These are phyloP conservation scores for Rasamsonia emersonii DNA, from an alignment of 2,329 filamentous ascomycete genomes.

Conservation along the genomic window DNA sequence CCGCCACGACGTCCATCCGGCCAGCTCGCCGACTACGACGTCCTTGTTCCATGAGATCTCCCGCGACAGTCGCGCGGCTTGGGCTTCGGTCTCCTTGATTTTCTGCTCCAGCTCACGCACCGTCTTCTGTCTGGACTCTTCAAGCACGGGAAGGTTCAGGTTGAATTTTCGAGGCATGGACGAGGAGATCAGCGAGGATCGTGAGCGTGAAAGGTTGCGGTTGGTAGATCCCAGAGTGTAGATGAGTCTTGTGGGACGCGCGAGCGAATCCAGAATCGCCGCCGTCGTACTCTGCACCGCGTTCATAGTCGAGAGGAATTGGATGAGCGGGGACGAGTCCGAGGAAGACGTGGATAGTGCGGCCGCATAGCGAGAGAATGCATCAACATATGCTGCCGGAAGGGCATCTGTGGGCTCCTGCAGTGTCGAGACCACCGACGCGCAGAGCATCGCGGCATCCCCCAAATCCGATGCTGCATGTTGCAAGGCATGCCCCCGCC, in stretches of 20 bases:
- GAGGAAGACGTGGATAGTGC: conserved; percentile 50
- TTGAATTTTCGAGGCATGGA: conserved; percentile 39
- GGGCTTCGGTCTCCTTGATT: conserved; percentile 58
- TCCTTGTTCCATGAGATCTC: conserved; percentile 90
- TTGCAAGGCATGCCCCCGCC: conserved; percentile 66
- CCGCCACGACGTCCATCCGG: conserved; percentile 87
- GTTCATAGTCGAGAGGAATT: conserved; percentile 67
- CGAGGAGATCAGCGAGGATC: conserved; percentile 61
- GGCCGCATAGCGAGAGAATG: conserved; percentile 63
- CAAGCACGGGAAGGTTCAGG: conserved; percentile 47
- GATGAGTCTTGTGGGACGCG: conserved; percentile 71
- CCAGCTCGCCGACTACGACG: conserved; percentile 82
- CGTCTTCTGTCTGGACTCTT: conserved; percentile 75
- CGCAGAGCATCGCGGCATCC: conserved; percentile 33
- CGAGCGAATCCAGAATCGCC: conserved; percentile 69
- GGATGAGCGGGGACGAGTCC: conserved; percentile 63
- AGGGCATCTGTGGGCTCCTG: conserved; percentile 50
- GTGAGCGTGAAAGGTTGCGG: conserved; percentile 68
- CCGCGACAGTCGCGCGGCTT: conserved; percentile 64
- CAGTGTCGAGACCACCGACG: conserved; percentile 44
- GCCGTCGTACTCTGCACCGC: conserved; percentile 77
- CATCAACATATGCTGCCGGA: conserved; percentile 57
- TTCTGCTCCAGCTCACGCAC: conserved; percentile 79
- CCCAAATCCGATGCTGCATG: conserved; percentile 48
- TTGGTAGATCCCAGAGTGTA: conserved; percentile 64